Evolutionary conservation across 2,329 filamentous ascomycete genomes (phyloP).

Genomic region (Aspergillus jensenii): DNA sequence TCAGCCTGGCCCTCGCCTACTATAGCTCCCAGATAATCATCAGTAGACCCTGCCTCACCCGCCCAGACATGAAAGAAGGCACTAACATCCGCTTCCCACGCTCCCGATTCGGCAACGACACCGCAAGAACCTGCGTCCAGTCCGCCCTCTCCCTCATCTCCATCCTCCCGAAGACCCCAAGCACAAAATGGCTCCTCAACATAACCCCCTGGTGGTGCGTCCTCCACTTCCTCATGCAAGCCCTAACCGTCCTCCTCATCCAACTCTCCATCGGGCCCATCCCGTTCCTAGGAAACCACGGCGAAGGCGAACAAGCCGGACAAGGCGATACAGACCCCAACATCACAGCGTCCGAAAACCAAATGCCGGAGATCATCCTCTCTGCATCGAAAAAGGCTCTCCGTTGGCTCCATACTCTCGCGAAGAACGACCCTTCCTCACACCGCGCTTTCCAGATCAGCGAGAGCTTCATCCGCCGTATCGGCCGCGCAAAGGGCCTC

Average conservation of each 20-base stretch:
- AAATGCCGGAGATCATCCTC: not conserved
- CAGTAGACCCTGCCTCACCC: conserved; percentile 3
- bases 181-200: conserved; percentile 30
- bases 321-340: not conserved
- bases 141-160: conserved; percentile 23
- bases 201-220: conserved; percentile 43
- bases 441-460: not conserved
- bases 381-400: not conserved
- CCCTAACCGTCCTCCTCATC: conserved; percentile 39
- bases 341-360: too few species aligned
- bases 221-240: conserved; percentile 43
- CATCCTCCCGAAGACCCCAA: conserved; percentile 33
- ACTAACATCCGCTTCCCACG: not conserved
- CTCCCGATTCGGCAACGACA: conserved; percentile 1
- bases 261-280: conserved; percentile 3
- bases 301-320: not conserved
- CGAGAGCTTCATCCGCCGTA: not conserved
- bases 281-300: not conserved
- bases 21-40: conserved; percentile 6
- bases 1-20: not conserved
- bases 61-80: not conserved
- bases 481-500: not conserved
- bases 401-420: not conserved
- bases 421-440: not conserved
- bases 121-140: not conserved